Base-by-base conservation (phyloP, 2,329 filamentous ascomycete genomes). In the Xylariaceae sp. region DNA sequence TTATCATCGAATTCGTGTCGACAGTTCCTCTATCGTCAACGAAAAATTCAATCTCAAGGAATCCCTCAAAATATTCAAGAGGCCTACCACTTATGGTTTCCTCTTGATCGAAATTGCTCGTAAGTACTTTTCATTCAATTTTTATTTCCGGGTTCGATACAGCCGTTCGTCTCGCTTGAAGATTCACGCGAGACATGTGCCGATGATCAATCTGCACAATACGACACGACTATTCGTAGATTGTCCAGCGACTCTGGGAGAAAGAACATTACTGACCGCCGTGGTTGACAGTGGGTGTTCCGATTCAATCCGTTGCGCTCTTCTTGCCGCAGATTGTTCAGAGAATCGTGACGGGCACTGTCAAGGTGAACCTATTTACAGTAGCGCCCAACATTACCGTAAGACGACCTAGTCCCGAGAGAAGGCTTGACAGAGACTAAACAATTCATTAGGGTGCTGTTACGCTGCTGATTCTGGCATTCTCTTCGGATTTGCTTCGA, bases 361-460 rank as follows among this genome's bases (percentile, higher is more conserved):
- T 82, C 61, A 79, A 77, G 67, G 91, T 88, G 0, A 92, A 94
- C 64, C 76, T 92, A 0, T 91, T 88, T 71, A 91, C 88, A 0
- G 88, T 92, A 0, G 89, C 88, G 0, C 89, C 89, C 1, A 92
- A 91, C 63, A 78, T 89, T 45, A 83, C 81, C 0, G 67, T 68
- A 57, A 64, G 59, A 9, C 29, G 35, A n/a, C 5, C 3, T 19
- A 29, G 6, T 29, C 26, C 7, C 2, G n/a, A 11, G 2, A 19
- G 35, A 8, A 9, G 3, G 29, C 2, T 9, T 42, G 4, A 12
- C 8, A 37, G 4, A 34, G 37, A 19, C 53, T 60, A 52, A 60
- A 27, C 44, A 19, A 26, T 6, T 5, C 30, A 3, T 3, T 37
- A 69, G 67, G 89, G 88, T 1, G 87, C 88, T 0, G 79, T 80